Evolutionary conservation across 257 asterid genomes (phyloP).

Genomic region (Misopates orontium): DNA sequence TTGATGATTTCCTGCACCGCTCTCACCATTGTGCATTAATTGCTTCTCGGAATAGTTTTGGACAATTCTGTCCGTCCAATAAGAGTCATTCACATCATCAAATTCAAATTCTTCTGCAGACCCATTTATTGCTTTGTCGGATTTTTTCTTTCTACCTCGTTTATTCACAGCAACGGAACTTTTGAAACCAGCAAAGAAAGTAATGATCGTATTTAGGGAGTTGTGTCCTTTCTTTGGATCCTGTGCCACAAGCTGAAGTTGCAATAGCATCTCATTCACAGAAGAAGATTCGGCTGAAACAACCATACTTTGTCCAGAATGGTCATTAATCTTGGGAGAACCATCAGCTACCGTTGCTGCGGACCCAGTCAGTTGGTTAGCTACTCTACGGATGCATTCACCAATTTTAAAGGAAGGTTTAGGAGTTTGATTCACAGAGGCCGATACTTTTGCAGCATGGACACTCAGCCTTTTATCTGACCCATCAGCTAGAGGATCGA

Average conservation of each 20-base stretch:
- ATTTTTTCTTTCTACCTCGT: constrained; percentile 60
- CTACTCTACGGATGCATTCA: constrained; percentile 89
- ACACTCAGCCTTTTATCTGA: constrained; percentile 49
- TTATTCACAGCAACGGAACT: constrained; percentile 52
- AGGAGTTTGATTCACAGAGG: constrained; percentile 43
- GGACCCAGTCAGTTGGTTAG: constrained; percentile 82
- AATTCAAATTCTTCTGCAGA: constrained; percentile 82
- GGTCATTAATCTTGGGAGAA: constrained; percentile 37
- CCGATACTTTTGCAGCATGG: constrained; percentile 58
- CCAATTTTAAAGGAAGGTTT: constrained; percentile 89
- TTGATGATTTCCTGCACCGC: constrained; percentile 38
- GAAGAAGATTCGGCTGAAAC: constrained; percentile 52
- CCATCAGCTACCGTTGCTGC: constrained; percentile 40
- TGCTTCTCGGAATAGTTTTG: constrained; percentile 74
- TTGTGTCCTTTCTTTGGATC: constrained; percentile 51
- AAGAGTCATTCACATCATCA: constrained; percentile 84
- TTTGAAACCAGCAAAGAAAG: constrained; percentile 67
- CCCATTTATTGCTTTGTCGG: constrained; percentile 42
- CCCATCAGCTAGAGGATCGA: constrained; percentile 49
- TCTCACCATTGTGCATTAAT: constrained; percentile 47
- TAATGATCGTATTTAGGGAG: constrained; percentile 29
- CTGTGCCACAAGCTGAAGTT: constrained; percentile 62
- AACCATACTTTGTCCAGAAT: constrained; percentile 35
- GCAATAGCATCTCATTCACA: constrained; percentile 57
- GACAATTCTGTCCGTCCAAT: constrained; percentile 86